These are phyloP conservation scores for Hamigera avellanea DNA, from an alignment of 495 filamentous ascomycete genomes.

Conservation along the genomic window DNA sequence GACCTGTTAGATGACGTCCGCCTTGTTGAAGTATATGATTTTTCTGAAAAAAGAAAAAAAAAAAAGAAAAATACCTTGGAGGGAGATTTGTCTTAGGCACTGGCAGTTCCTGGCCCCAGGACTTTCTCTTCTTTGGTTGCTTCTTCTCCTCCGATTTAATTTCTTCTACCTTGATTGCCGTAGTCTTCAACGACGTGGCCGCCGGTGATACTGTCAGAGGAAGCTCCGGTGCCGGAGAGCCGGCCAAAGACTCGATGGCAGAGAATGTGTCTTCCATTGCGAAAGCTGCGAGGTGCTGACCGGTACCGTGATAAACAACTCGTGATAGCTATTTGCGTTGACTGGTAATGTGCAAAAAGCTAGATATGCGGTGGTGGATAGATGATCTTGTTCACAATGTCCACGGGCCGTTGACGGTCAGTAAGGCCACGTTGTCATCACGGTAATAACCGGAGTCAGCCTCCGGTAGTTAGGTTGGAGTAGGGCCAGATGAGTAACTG, in stretches of 20 bases:
- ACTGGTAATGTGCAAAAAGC: too few species aligned
- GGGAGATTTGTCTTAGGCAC: constrained; percentile 95
- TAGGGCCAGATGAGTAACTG: constrained; percentile 15
- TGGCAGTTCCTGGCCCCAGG: constrained; percentile 95
- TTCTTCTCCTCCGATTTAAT: constrained; percentile 52
- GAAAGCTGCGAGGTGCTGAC: background rate
- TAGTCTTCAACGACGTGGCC: constrained; percentile 30
- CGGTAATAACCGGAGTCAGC: constrained; percentile 16
- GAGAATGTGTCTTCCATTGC: constrained; percentile 29
- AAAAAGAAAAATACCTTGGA: constrained; percentile 56
- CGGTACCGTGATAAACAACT: too few species aligned
- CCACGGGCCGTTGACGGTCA: background rate
- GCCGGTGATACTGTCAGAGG: constrained; percentile 40
- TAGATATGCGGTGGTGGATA: background rate
- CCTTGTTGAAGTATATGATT: too few species aligned
- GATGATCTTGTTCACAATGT: background rate
- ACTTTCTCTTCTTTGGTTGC: constrained; percentile 90
- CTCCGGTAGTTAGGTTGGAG: constrained; percentile 4
- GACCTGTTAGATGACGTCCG: constrained; percentile 1
- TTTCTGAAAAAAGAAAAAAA: background rate
- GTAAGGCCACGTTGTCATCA: constrained; percentile 29
- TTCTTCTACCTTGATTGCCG: constrained; percentile 17
- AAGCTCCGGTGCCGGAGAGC: constrained; percentile 22
- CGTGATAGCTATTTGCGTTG: too few species aligned
- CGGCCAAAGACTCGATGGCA: constrained; percentile 21